Evolutionary conservation across 441 rosid species (phyloP).

Genomic region (Pelargonium cotyledonis): DNA sequence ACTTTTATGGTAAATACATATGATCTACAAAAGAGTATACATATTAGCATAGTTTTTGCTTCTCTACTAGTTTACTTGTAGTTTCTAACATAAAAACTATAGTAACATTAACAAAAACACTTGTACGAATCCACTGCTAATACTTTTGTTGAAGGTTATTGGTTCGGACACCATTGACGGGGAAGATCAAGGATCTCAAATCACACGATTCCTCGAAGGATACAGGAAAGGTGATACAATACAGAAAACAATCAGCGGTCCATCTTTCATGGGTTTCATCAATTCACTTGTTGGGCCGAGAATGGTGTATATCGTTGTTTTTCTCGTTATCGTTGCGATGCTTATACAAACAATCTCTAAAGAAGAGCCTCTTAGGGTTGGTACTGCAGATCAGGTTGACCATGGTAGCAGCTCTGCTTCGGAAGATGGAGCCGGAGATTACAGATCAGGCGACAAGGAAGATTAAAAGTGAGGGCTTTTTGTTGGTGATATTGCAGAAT

Average conservation of each 20-base stretch:
- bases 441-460: conserved; percentile 51
- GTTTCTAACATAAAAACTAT: background rate
- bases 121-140: conserved; percentile 11
- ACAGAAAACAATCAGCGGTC: conserved; percentile 50
- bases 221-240: conserved; percentile 64
- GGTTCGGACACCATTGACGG: conserved; percentile 49
- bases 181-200: conserved; percentile 67
- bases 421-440: conserved; percentile 35
- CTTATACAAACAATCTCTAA: conserved; percentile 43
- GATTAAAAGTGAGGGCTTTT: conserved; percentile 34
- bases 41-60: no score
- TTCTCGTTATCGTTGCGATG: conserved; percentile 52
- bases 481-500: background rate
- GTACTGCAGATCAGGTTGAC: conserved; percentile 32
- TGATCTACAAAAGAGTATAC: no score
- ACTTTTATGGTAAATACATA: no score
- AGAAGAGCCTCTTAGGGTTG: conserved; percentile 55
- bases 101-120: background rate
- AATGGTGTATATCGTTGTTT: conserved; percentile 50
- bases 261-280: conserved; percentile 60
- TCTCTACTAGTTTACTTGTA: background rate
- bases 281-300: conserved; percentile 55
- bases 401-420: conserved; percentile 27
- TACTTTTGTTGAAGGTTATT: conserved; percentile 36
- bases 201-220: conserved; percentile 62